Evolutionary conservation across 257 asterid genomes (phyloP), one percentile per base, ranked within the genome.

Genomic region (Nicotiana sylvestris): DNA sequence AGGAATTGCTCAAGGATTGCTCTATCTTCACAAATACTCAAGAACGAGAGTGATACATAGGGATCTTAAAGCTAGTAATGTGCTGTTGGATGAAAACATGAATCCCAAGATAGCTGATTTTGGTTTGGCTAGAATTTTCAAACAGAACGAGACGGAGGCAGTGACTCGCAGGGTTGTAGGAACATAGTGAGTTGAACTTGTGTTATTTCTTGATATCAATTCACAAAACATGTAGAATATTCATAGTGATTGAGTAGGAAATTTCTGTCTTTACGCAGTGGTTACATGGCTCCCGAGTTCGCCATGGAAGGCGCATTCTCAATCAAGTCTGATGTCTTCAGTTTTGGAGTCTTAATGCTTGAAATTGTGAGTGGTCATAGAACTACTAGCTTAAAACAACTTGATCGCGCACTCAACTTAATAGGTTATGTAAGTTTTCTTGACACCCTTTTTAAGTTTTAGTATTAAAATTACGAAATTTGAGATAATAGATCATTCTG

Each of bases 221-320:
- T 67, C 78, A 18, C 72, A 4, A 25, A 72, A 58, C 25, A 32
- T 7, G 17, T 5, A 32, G 6, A 30, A 12, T 46, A 43, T 37
- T 13, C 16, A 18, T 35, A 64, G 1, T 60, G 12, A 67, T 17
- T 70, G 30, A 33, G 4, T 18, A 2, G 39, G 18, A 43, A 72
- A 72, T 72, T 25, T 30, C 25, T 46, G 25, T 72, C 35, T 2
- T 68, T 9, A 27, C 9, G 27, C 76, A 92, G 95, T 76, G 95
- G 97, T 53, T 92, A 90, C 87, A 92, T 92, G 93, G 91, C 97
- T 25, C 96, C 95, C 0, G 92, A 93, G 87, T 92, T 90, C 18
- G 95, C 92, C 0, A 90, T 89, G 92, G 90, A 92, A 30, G 98
- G 98, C 2, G 87, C 86, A 7, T 92, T 91, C 82, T 93, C 93